Evolutionary conservation across 352 stramenopile species (phyloP).

Genomic region (Globisporangium polare): DNA sequence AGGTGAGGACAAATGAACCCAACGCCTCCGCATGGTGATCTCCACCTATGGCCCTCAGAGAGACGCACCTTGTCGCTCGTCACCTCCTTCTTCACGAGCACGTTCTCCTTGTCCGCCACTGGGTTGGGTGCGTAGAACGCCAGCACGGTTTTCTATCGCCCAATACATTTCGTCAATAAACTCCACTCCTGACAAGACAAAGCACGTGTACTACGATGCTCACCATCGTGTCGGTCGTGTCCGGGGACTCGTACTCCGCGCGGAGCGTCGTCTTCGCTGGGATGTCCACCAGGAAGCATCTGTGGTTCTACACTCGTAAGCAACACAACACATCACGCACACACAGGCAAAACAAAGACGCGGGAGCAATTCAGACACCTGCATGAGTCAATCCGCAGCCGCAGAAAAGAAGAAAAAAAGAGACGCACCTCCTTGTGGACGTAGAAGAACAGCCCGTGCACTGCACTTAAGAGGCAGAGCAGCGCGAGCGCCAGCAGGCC

Average conservation of each 20-base stretch:
- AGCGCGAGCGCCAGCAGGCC: constrained; percentile 22
- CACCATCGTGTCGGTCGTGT: constrained; percentile 75
- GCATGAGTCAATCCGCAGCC: neutral
- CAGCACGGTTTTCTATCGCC: constrained; percentile 51
- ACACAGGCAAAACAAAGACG: neutral
- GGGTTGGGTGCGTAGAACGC: constrained; percentile 54
- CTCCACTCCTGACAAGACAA: too few species aligned
- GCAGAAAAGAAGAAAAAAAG: too few species aligned
- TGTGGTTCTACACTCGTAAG: neutral
- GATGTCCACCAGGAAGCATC: constrained; percentile 83
- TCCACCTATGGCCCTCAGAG: too few species aligned
- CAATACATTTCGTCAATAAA: neutral
- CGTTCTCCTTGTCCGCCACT: constrained; percentile 35
- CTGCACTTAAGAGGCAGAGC: constrained; percentile 15
- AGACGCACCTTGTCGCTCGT: constrained; percentile 52
- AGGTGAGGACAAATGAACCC: too few species aligned
- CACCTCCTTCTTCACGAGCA: constrained; percentile 51
- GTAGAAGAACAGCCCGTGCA: constrained; percentile 57
- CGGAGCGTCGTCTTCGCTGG: constrained; percentile 69
- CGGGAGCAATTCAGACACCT: neutral
- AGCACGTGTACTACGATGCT: neutral
- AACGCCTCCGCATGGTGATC: too few species aligned
- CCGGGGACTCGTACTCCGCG: constrained; percentile 82
- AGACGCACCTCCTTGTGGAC: constrained; percentile 49
- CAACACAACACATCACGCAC: neutral